Conservation (phyloP, 805 yeast genomes). For the Hermanozyma aechmeae region DNA sequence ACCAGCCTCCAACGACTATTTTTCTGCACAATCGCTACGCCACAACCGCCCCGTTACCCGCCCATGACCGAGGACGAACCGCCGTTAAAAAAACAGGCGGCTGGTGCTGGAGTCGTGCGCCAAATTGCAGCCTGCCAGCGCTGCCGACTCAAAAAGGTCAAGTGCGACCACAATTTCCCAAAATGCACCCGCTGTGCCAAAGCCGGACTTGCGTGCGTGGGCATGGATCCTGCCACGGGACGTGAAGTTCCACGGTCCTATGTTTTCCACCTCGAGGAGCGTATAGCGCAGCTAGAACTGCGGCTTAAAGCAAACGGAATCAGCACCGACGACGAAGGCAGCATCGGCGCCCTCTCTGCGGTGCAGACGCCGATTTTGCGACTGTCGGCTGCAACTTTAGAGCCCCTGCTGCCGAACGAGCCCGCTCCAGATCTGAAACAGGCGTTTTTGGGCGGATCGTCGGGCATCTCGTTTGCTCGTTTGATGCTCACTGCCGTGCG, state of each 20-base stretch:
- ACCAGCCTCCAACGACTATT: too few relatives aligned
- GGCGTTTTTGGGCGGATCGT: constrained; percentile 10
- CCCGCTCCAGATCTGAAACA: constrained; percentile 1
- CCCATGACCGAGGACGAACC: too few relatives aligned
- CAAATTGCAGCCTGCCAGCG: constrained; percentile 84
- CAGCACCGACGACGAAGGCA: not conserved
- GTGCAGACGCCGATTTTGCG: constrained; percentile 1
- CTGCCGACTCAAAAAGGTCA: constrained; percentile 60
- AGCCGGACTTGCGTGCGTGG: constrained; percentile 68
- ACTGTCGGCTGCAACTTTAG: not conserved
- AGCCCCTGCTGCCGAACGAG: not conserved
- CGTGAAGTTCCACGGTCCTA: constrained; percentile 78
- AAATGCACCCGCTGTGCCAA: constrained; percentile 53
- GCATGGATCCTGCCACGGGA: constrained; percentile 83
- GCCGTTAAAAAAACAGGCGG: too few relatives aligned
- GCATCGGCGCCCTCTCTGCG: not conserved
- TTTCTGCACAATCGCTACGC: too few relatives aligned
- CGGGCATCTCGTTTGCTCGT: constrained; percentile 45
- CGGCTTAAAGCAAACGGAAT: constrained; percentile 36
- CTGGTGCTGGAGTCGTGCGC: too few relatives aligned
- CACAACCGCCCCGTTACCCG: too few relatives aligned
- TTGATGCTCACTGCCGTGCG: constrained; percentile 72
- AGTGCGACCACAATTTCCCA: constrained; percentile 63
- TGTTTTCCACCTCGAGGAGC: constrained; percentile 61
- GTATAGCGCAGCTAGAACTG: constrained; percentile 47